phyloP scores from a whole-genome alignment of 1,284 basidiomycete species.

The Puccinia horiana region DNA sequence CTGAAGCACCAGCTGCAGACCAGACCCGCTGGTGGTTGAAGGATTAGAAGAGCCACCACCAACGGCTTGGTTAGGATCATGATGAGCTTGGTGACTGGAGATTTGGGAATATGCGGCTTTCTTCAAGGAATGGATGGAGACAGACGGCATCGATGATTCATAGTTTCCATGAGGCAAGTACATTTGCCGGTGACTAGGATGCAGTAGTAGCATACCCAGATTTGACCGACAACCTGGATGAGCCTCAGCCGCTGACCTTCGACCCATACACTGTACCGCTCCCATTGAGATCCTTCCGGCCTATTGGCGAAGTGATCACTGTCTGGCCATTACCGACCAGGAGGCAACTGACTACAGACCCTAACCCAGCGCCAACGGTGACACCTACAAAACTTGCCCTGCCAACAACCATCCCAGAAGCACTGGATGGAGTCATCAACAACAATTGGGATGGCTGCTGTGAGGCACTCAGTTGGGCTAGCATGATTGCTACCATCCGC shows the following conservation, averaged over 20 bases:
- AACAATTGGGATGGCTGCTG: constrained; percentile 53
- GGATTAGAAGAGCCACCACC: constrained; percentile 85
- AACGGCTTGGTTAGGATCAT: constrained; percentile 64
- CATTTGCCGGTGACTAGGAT: constrained; percentile 91
- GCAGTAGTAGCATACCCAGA: constrained; percentile 85
- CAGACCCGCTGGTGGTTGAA: constrained; percentile 48
- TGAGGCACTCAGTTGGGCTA: constrained; percentile 89
- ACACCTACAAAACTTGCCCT: constrained; percentile 55
- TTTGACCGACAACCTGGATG: constrained; percentile 50
- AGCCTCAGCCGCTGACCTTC: constrained; percentile 50
- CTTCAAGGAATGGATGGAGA: constrained; percentile 99
- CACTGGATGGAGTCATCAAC: constrained; percentile 53
- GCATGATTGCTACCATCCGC: constrained; percentile 97
- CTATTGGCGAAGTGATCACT: constrained; percentile 43
- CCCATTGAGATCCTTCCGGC: constrained; percentile 42
- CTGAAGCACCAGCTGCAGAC: neutral
- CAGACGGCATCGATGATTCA: constrained; percentile 88
- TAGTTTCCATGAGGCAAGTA: constrained; percentile 87
- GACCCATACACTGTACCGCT: neutral
- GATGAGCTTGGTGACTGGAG: constrained; percentile 61
- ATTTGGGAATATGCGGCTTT: constrained; percentile 93
- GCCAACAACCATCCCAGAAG: constrained; percentile 55
- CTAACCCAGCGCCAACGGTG: constrained; percentile 55
- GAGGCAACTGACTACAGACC: constrained; percentile 52
- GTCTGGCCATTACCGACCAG: constrained; percentile 21